Evolutionary conservation across 164 flowering plant species (phyloP).

Genomic region (Vitis cinerea): DNA sequence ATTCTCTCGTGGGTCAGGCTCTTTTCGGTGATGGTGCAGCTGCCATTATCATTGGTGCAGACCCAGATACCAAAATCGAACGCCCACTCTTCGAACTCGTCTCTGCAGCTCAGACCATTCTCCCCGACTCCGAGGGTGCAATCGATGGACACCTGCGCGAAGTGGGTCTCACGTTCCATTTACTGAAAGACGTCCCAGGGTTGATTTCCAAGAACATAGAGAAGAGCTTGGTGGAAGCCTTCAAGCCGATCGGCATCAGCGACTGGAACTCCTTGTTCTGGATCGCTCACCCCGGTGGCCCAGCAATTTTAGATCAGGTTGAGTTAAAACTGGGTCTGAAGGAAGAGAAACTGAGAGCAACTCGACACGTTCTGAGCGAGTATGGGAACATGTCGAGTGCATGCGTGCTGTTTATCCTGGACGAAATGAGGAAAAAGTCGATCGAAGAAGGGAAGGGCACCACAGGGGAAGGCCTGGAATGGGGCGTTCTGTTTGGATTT

Average conservation of each 20-base stretch:
- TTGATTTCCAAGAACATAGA: slow-evolving; percentile 33
- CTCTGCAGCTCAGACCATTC: slow-evolving; percentile 28
- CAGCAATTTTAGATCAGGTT: slow-evolving; percentile 35
- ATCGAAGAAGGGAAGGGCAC: slow-evolving; percentile 22
- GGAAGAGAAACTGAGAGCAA: slow-evolving; percentile 25
- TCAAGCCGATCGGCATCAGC: slow-evolving; percentile 21
- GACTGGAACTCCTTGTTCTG: slow-evolving; percentile 36
- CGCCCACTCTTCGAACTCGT: slow-evolving; percentile 23
- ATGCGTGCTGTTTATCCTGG: slow-evolving; percentile 31
- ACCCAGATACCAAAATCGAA: slow-evolving; percentile 19
- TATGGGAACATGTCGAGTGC: slow-evolving; percentile 37
- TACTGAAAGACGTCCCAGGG: slow-evolving; percentile 30
- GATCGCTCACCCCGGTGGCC: slow-evolving; percentile 34
- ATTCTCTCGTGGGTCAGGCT: slow-evolving; percentile 29
- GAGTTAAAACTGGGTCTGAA: slow-evolving; percentile 24
- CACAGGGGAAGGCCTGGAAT: slow-evolving; percentile 32
- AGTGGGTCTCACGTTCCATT: slow-evolving; percentile 29
- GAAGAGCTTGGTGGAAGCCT: slow-evolving; percentile 23
- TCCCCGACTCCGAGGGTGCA: slow-evolving; percentile 35
- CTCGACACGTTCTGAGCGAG: slow-evolving; percentile 27
- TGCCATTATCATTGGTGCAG: slow-evolving; percentile 26
- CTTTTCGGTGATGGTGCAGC: slow-evolving; percentile 36
- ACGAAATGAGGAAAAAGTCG: slow-evolving; percentile 31
- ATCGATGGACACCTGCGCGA: slow-evolving; percentile 32
- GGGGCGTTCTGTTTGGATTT: slow-evolving; percentile 35